Evolutionary conservation across 2,329 filamentous ascomycete species (phyloP).

Genomic region (Verticillium klebahnii): DNA sequence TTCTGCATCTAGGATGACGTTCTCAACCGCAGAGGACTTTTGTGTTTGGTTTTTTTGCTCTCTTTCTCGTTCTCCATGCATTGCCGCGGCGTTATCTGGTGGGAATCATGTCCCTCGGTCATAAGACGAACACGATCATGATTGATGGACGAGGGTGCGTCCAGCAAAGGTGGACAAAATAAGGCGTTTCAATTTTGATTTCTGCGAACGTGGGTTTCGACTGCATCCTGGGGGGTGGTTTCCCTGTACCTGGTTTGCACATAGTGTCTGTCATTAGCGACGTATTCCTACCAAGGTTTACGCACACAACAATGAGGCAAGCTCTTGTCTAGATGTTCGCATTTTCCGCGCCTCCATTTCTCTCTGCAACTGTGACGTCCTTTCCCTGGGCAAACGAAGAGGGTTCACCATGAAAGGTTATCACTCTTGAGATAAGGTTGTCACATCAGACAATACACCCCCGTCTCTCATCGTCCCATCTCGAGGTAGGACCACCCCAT

Average conservation of each 20-base stretch:
- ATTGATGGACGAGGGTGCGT: neutral
- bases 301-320: too few relatives aligned
- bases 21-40: neutral
- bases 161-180: neutral
- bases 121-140: neutral
- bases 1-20: conserved; percentile 31
- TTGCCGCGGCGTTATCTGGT: neutral
- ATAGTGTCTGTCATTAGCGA: neutral
- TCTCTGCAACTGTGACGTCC: too few relatives aligned
- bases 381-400: too few relatives aligned
- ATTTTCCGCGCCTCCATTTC: too few relatives aligned
- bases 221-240: neutral
- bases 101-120: neutral
- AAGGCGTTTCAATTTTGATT: neutral
- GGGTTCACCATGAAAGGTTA: too few relatives aligned
- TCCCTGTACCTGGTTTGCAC: neutral
- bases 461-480: neutral
- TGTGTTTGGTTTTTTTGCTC: neutral
- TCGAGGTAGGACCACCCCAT: neutral
- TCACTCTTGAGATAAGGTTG: too few relatives aligned
- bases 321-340: too few relatives aligned
- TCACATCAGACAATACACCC: too few relatives aligned
- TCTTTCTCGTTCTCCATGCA: neutral
- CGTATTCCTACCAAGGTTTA: too few relatives aligned
- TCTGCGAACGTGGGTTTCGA: neutral